Evolutionary conservation across 352 stramenopile species (phyloP), one percentile per base, ranked within the genome.

Genomic region (Phytophthora palmivora): DNA sequence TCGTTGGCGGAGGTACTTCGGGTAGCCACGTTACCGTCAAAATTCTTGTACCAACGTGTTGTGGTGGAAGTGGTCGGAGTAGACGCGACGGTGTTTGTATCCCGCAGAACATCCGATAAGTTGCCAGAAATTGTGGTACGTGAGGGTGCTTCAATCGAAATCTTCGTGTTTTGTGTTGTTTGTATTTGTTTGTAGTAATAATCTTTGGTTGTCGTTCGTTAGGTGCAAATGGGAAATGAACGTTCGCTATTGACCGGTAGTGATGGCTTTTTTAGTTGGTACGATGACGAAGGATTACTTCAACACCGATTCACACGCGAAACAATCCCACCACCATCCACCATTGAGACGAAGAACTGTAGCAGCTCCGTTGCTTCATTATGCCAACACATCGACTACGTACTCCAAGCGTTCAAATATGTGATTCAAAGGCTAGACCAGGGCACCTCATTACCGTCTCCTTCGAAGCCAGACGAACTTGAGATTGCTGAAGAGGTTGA

Each of bases 241-340:
- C 36, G 24, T 0, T 72, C 58, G 2, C 10, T 79, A 14, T 42
- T 79, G 41, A 63, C 53, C 0, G 69, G 47, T 5, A 42, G 51
- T 24, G 67, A 78, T 38, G 65, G 69, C 0, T 90, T 87, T 59
- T 90, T 88, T 56, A 74, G 63, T 4, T 79, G 65, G 64, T 84
- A 78, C 14, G 63, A 75, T 26, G 41, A 70, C 9, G 21, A 26
- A 4, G 79, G 78, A 16, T 37, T 21, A 15, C 56, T 65, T 43
- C 37, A 62, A 19, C 75, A 88, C 42, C 79, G 82, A 33, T 92
- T 92, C 61, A 89, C 81, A 15, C 57, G 67, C 33, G 76, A 91
- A 45, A 88, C 82, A 11, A 75, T 89, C 33, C 84, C 84, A 16
- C 76, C 78, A 12, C 18, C 63, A 7, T 67, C 52, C 16, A 63